phyloP scores from a whole-genome alignment of 768 basidiomycete species.

The Galerina sulciceps region DNA sequence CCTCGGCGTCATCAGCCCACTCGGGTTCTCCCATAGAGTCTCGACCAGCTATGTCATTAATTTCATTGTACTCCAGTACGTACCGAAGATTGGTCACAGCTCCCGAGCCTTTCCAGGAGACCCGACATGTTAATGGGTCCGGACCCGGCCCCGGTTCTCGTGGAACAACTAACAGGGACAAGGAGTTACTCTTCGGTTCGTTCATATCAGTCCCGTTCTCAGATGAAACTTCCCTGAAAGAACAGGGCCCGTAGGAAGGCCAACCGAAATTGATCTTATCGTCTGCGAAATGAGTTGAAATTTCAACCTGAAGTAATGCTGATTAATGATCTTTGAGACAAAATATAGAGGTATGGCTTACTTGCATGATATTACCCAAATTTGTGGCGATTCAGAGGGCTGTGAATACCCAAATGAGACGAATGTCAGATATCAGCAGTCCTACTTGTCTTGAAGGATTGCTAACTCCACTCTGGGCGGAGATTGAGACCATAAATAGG shows the following conservation, averaged over 20 bases:
- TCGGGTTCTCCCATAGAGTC: slow-evolving; percentile 3
- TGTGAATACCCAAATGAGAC: too few relatives aligned
- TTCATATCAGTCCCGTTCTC: background rate
- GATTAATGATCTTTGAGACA: too few relatives aligned
- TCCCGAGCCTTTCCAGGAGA: background rate
- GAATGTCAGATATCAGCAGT: too few relatives aligned
- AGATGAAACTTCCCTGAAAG: background rate
- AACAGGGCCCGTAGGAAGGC: background rate
- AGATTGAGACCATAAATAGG: too few relatives aligned
- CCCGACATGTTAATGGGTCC: background rate
- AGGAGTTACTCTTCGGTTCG: background rate
- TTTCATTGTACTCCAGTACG: background rate
- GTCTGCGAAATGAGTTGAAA: background rate
- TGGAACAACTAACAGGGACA: background rate
- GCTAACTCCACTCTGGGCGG: too few relatives aligned
- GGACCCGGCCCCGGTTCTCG: background rate
- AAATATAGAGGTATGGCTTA: too few relatives aligned
- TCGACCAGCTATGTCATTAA: background rate
- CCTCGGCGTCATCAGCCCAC: background rate
- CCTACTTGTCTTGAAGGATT: too few relatives aligned
- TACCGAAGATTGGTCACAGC: slow-evolving; percentile 1
- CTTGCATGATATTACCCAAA: too few relatives aligned
- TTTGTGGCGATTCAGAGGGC: too few relatives aligned
- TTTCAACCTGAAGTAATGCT: too few relatives aligned
- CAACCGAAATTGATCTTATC: background rate